Conservation (phyloP, 2,329 filamentous ascomycete genomes). For the Davidsoniella australis region DNA sequence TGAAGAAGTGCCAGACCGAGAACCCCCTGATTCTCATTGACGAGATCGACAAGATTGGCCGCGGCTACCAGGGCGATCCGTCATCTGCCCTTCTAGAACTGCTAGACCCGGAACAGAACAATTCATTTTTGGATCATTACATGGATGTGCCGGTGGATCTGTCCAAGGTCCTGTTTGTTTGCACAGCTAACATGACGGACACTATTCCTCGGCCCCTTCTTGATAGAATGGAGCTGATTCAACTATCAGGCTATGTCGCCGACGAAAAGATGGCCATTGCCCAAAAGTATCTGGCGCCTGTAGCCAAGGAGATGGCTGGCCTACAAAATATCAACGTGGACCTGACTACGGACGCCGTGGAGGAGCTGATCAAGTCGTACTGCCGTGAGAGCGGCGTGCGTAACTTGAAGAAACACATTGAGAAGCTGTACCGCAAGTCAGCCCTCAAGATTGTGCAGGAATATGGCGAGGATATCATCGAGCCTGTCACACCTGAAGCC, state of each 20-base stretch:
- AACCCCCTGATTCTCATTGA: conserved; percentile 94
- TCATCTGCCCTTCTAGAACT: conserved; percentile 86
- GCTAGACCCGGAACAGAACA: conserved; percentile 93
- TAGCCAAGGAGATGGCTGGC: conserved; percentile 86
- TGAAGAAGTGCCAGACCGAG: conserved; percentile 98
- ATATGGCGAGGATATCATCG: conserved; percentile 71
- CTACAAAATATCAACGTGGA: conserved; percentile 79
- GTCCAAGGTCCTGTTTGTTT: conserved; percentile 95
- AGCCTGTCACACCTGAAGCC: conserved; percentile 46
- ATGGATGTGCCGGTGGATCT: conserved; percentile 96
- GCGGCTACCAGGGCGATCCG: conserved; percentile 90
- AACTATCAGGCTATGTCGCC: conserved; percentile 87
- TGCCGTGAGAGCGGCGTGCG: conserved; percentile 93
- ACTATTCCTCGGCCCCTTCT: conserved; percentile 87
- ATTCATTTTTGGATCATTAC: conserved; percentile 93
- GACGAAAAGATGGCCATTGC: conserved; percentile 99
- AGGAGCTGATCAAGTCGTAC: conserved; percentile 96
- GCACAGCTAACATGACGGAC: conserved; percentile 97
- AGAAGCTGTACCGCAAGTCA: conserved; percentile 96
- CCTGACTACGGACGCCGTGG: conserved; percentile 73
- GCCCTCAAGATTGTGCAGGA: conserved; percentile 95
- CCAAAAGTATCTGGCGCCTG: conserved; percentile 76
- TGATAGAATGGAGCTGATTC: conserved; percentile 95
- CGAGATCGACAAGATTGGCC: conserved; percentile 94
- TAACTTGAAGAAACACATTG: conserved; percentile 98